Evolutionary conservation across 768 basidiomycete genomes (phyloP), one percentile per base, ranked within the genome.

Genomic region (Collybiopsis confluens): DNA sequence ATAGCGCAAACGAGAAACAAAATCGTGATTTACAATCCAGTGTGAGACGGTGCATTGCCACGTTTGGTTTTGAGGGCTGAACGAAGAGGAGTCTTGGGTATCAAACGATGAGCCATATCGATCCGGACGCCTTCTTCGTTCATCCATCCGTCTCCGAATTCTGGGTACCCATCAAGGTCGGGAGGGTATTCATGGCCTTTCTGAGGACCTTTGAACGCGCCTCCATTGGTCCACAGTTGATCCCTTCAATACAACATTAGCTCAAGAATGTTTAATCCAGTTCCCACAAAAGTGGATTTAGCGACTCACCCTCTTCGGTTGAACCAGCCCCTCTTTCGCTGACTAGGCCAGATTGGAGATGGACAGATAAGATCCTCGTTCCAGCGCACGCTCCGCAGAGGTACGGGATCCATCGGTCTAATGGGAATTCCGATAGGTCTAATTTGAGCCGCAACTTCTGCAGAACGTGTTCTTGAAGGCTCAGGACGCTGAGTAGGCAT

Each of bases 141-240:
- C 85, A 88, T 87, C 90, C 90, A 92, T 5, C 90, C 90, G 24
- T 76, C 68, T 0, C 79, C 82, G n/a, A 74, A 73, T 43, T 88
- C 85, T 1, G 90, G 90, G 60, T 92, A 92, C 51, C 76, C 76
- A 55, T 83, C 77, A 20, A 92, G 74, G 54, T 92, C 88, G 7
- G 71, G 72, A 1, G 90, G 90, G 57, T 80, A 91, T 56, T 86
- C 83, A 57, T 79, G 71, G 1, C 82, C 84, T 1, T 67, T 59
- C 11, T 70, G 68, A 1, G 80, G 73, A 21, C 80, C 73, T 59
- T 78, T 86, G 67, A 83, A 92, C 16, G 76, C 75, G 5, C 90
- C 90, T 41, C 86, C 85, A 62, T 92, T 92, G 40, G 87, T 90
- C 90, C 90, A 92, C 20, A 92, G 70, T 63, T 92, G 90, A 60